Percentiles rank a stretch among this genome's conserved stretches.
These are phyloP conservation scores for Sideroxylon spinosum DNA, from an alignment of 179 eudicot genomes.

Conservation along the genomic window DNA sequence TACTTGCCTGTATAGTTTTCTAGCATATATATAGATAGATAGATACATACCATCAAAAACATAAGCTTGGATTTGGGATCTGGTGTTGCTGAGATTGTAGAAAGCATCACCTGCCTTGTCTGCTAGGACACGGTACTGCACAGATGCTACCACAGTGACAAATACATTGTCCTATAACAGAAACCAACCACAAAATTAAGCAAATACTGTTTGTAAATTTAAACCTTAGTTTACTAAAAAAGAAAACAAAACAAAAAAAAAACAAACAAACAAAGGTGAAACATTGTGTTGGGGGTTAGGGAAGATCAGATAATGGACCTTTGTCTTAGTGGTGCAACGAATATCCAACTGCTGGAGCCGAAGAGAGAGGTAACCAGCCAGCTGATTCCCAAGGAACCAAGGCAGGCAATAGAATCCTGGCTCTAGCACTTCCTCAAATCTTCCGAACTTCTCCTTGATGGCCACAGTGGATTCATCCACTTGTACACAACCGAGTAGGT, in stretches of 20 bases:
- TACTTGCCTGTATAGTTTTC: too few relatives aligned
- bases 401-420: conserved; percentile 31
- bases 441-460: conserved; percentile 27
- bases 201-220: background rate
- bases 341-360: conserved; percentile 31
- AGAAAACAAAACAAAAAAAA: too few relatives aligned
- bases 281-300: background rate
- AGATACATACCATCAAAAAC: conserved; percentile 29
- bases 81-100: conserved; percentile 30
- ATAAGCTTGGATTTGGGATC: conserved; percentile 29
- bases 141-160: conserved; percentile 28
- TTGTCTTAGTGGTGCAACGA: conserved; percentile 30
- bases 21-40: too few relatives aligned
- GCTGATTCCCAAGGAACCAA: conserved; percentile 22
- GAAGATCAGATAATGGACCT: conserved; percentile 12
- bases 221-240: background rate
- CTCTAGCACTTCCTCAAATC: conserved; percentile 23
- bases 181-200: background rate
- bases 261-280: too few relatives aligned
- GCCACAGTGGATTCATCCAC: conserved; percentile 29
- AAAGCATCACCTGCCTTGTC: conserved; percentile 27
- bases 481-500: conserved; percentile 21
- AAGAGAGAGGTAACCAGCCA: conserved; percentile 21
- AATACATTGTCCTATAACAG: conserved; percentile 28
- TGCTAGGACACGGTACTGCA: conserved; percentile 28